These are phyloP conservation scores for Alternaria solani DNA, from an alignment of 2,329 filamentous ascomycete genomes.

Conservation along the genomic window DNA sequence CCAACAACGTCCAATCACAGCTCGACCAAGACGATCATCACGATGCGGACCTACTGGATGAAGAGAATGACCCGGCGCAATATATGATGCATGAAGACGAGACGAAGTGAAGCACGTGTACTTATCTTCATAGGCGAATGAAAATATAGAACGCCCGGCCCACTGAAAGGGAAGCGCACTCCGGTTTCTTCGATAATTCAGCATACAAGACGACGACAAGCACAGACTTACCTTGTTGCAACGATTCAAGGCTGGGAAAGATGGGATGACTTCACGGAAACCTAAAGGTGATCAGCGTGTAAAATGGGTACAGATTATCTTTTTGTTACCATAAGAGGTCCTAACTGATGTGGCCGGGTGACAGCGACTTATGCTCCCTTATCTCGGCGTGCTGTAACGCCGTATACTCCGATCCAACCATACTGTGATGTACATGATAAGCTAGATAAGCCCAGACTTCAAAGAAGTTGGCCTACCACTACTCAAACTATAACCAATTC, in stretches of 20 bases:
- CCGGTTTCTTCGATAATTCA: conserved; percentile 14
- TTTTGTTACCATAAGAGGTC: conserved; percentile 31
- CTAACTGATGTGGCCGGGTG: conserved; percentile 14
- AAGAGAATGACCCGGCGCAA: not conserved
- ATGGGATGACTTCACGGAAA: conserved; percentile 20
- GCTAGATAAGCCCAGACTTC: conserved; percentile 10
- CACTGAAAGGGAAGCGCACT: not conserved
- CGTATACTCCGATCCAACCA: conserved; percentile 17
- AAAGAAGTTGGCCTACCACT: conserved; percentile 5
- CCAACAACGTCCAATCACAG: not conserved
- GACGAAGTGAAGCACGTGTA: not conserved
- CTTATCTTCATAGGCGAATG: conserved; percentile 5
- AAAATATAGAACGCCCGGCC: not conserved
- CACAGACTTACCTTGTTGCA: conserved; percentile 21
- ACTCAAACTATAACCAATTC: conserved; percentile 8
- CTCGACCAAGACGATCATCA: not conserved
- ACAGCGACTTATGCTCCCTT: conserved; percentile 6
- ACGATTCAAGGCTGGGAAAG: not conserved
- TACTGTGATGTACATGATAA: conserved; percentile 24
- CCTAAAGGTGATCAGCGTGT: conserved; percentile 34
- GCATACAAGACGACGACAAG: conserved; percentile 13
- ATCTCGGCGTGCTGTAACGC: conserved; percentile 14
- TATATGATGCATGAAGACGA: not conserved
- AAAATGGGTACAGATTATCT: conserved; percentile 31
- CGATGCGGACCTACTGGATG: not conserved